Conservation (phyloP, 2,329 filamentous ascomycete species). For the Diplodia scrobiculata region DNA sequence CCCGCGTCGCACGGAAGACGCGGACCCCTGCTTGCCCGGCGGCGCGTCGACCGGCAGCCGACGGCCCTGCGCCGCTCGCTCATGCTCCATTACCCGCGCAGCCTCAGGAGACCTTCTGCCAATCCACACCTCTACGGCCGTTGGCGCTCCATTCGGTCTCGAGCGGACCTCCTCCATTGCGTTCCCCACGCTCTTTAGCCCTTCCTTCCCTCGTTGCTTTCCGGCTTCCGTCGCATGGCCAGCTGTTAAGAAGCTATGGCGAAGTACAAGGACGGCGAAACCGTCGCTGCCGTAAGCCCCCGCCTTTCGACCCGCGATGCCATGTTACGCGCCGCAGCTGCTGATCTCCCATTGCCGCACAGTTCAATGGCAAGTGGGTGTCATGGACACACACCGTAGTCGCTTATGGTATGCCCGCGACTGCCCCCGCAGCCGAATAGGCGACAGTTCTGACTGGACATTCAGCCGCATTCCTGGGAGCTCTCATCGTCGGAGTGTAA, state of each 20-base stretch:
- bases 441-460: not conserved
- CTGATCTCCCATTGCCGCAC: constrained; percentile 2
- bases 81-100: constrained; percentile 3
- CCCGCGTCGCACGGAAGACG: not conserved
- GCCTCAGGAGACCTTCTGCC: constrained; percentile 13
- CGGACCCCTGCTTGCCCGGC: constrained; percentile 4
- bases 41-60: not conserved
- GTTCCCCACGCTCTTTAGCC: constrained; percentile 10
- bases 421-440: not conserved
- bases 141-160: not conserved
- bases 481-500: constrained; percentile 71
- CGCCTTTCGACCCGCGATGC: not conserved
- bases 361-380: constrained; percentile 86
- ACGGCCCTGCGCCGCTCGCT: not conserved
- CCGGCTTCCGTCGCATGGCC: constrained; percentile 19
- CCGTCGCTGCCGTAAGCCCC: constrained; percentile 59
- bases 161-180: not conserved
- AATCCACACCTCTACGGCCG: constrained; percentile 1
- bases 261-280: constrained; percentile 64
- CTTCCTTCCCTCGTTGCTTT: not conserved
- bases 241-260: constrained; percentile 51
- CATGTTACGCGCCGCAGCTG: not conserved
- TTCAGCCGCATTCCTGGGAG: constrained; percentile 79
- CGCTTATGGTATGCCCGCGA: constrained; percentile 67
- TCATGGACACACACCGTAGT: constrained; percentile 82